Evolutionary conservation across 169 alveolate species (phyloP).

Genomic region (Cryptosporidium canis): DNA sequence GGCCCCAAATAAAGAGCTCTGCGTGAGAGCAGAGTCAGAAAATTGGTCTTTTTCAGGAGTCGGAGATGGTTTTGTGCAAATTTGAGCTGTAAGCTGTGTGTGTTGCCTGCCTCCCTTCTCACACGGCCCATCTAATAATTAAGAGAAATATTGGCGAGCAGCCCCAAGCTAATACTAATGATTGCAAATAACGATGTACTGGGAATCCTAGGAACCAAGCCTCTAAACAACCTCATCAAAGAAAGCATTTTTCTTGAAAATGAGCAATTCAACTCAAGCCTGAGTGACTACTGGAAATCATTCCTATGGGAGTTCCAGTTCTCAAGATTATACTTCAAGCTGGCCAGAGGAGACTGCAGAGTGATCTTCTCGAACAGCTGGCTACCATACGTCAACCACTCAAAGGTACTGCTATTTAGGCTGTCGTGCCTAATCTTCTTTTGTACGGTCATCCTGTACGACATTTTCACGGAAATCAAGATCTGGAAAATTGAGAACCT

Average conservation of each 20-base stretch:
- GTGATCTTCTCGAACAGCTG: conserved; percentile 58
- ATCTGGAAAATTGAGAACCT: conserved; percentile 60
- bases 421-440: conserved; percentile 18
- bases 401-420: conserved; percentile 44
- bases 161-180: background rate
- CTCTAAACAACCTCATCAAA: conserved; percentile 1
- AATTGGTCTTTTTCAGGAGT: no score
- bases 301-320: conserved; percentile 67
- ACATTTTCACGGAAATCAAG: conserved; percentile 59
- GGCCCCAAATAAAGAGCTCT: no score
- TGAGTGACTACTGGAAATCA: conserved; percentile 49
- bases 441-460: conserved; percentile 19
- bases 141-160: background rate
- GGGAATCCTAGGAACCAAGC: conserved; percentile 31
- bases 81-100: no score
- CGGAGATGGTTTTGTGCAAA: no score
- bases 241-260: background rate
- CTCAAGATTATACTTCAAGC: conserved; percentile 47
- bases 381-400: conserved; percentile 44
- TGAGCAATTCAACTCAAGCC: background rate
- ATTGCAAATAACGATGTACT: conserved; percentile 5
- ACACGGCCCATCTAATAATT: background rate
- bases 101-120: no score
- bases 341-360: conserved; percentile 64
- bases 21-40: no score